Base-by-base conservation (phyloP, 1,284 basidiomycete species). In the Cutaneotrichosporon mucoides region DNA sequence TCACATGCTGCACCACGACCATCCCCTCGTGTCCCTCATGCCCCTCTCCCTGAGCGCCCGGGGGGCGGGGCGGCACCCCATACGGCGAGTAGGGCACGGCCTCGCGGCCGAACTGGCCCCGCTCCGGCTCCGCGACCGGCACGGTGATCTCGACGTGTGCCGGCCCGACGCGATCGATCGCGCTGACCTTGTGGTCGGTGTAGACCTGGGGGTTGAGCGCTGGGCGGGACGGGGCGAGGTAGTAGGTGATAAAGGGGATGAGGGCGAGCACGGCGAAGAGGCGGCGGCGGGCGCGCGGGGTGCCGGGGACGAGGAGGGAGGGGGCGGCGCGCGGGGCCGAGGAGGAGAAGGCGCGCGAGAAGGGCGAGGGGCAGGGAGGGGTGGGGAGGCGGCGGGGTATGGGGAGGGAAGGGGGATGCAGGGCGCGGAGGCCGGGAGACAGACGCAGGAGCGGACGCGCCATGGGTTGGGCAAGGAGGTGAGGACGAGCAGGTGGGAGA, bases 1-100 rank as follows among this genome's bases (percentile, higher is more conserved):
- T 75, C 44, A 79, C 66, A 62, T 79, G 77, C 54, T 76, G 72
- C 16, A 79, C 66, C 4, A 68, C 66, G 2, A 75, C 59, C 52
- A 64, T 63, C 24, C 24, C 24, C 24, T 24, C 24, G 24, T 24
- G 24, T 6, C 60, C 66, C 11, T 33, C 44, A 16, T 45, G n/a
- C 24, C 16, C 44, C 4, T 24, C 24, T 24, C 16, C 24, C 16
- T 16, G 24, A 8, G 9, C 24, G 6, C 16, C 9, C 38, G 59
- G 51, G 6, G 54, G 54, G 37, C 53, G 45, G 15, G 47, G 53
- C 10, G 37, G 34, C 6, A 38, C 33, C 35, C 51, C 42, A 44
- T 55, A 51, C 15, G 49, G 43, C 15, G 43, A 36, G 16, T 12
- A 36, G 36, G 34, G 34, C 15, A 45, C 38, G 4, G 59, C 62